phyloP scores from a whole-genome alignment of 208 protist species.

The Naegleria fowleri region DNA sequence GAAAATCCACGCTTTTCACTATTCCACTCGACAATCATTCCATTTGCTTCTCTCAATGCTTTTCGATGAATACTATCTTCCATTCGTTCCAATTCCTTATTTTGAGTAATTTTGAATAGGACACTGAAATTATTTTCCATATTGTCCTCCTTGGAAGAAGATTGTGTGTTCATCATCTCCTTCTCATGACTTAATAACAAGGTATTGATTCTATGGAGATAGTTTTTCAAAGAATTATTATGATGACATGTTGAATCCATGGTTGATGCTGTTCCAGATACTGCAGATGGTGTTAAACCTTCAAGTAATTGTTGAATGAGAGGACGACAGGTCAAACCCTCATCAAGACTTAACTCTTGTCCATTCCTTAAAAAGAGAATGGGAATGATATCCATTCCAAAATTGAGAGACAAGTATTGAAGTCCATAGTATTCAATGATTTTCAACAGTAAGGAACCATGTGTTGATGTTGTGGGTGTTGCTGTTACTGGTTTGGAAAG shows the following conservation, averaged over 20 bases:
- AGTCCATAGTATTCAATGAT: not conserved
- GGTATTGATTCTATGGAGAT: too few species aligned
- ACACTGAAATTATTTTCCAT: too few species aligned
- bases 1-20: not conserved
- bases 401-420: not conserved
- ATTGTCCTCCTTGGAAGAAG: too few species aligned
- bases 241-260: too few species aligned
- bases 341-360: not conserved
- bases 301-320: not conserved
- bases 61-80: not conserved
- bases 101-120: not conserved
- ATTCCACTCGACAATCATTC: not conserved
- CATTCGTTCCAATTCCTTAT: not conserved
- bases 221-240: too few species aligned
- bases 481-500: too few species aligned
- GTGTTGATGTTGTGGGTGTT: too few species aligned
- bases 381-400: not conserved
- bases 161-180: too few species aligned
- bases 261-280: too few species aligned
- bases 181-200: too few species aligned
- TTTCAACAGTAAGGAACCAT: not conserved
- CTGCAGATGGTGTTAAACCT: too few species aligned
- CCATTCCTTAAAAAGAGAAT: not conserved
- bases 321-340: not conserved
- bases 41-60: not conserved